Percentiles rank a stretch among this genome's conserved stretches.
Evolutionary conservation across 306 rosid species (phyloP).

Genomic region (Vigna trinervia): DNA sequence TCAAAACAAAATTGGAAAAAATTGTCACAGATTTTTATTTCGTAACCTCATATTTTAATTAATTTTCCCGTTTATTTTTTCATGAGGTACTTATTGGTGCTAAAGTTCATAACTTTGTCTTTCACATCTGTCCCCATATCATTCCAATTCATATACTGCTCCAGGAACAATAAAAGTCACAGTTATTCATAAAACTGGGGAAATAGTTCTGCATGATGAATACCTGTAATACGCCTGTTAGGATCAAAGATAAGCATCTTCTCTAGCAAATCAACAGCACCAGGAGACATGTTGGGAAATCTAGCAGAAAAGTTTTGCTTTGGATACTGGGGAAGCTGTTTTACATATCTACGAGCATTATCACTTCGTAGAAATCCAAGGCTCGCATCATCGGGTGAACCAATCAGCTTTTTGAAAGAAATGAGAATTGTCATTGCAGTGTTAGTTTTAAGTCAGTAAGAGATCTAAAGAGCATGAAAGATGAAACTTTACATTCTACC

Average conservation of each 20-base stretch:
- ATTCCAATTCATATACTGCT: slow-evolving; percentile 20
- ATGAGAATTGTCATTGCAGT: slow-evolving; percentile 32
- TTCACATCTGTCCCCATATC: slow-evolving; percentile 9
- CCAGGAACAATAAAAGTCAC: not conserved
- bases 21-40: not conserved
- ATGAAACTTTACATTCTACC: slow-evolving; percentile 19
- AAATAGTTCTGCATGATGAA: slow-evolving; percentile 21
- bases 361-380: slow-evolving; percentile 92
- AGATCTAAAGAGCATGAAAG: slow-evolving; percentile 15
- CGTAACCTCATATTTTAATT: not conserved
- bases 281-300: slow-evolving; percentile 79
- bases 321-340: slow-evolving; percentile 86
- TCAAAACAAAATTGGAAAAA: slow-evolving; percentile 20
- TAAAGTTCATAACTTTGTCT: slow-evolving; percentile 3
- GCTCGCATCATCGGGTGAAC: slow-evolving; percentile 95
- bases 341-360: slow-evolving; percentile 87
- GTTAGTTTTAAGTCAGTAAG: slow-evolving; percentile 26
- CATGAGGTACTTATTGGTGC: not conserved
- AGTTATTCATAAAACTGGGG: not conserved
- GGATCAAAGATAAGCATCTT: slow-evolving; percentile 98
- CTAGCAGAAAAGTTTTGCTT: slow-evolving; percentile 67
- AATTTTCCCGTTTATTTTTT: not conserved
- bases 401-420: slow-evolving; percentile 74
- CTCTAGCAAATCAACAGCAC: slow-evolving; percentile 86
- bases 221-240: slow-evolving; percentile 91